Evolutionary conservation across 2,329 filamentous ascomycete species (phyloP).

Genomic region (Pochonia chlamydosporia): DNA sequence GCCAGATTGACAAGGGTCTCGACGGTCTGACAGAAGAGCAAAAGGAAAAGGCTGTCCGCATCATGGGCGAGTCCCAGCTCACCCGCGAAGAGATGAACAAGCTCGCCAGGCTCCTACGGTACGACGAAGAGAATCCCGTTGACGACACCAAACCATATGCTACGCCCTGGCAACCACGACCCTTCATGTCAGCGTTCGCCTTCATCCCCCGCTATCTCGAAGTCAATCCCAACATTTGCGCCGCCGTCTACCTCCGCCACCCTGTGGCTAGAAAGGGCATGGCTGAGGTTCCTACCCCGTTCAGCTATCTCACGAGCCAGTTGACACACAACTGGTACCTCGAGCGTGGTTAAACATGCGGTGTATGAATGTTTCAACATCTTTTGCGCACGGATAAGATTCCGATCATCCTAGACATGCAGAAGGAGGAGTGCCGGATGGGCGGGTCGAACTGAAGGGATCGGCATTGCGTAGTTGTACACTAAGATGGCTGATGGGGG

Average conservation of each 20-base stretch:
- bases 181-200: constrained; percentile 86
- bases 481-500: neutral
- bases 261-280: constrained; percentile 79
- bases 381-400: neutral
- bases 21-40: constrained; percentile 26
- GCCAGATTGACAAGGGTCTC: constrained; percentile 27
- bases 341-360: constrained; percentile 57
- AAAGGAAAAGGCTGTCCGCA: constrained; percentile 25
- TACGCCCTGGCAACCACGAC: constrained; percentile 83
- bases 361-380: neutral
- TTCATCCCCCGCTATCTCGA: constrained; percentile 95
- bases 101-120: constrained; percentile 51
- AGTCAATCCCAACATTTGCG: constrained; percentile 95
- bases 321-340: constrained; percentile 94
- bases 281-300: constrained; percentile 82
- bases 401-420: neutral
- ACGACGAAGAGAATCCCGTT: constrained; percentile 68
- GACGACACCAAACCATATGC: constrained; percentile 77
- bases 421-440: neutral
- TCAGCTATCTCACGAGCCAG: constrained; percentile 62
- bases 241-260: constrained; percentile 90
- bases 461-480: neutral
- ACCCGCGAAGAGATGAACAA: constrained; percentile 45
- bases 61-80: constrained; percentile 27
- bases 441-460: too few relatives aligned